Evolutionary conservation across 2,329 filamentous ascomycete species (phyloP).

Genomic region (Pestalotiopsis sp.): DNA sequence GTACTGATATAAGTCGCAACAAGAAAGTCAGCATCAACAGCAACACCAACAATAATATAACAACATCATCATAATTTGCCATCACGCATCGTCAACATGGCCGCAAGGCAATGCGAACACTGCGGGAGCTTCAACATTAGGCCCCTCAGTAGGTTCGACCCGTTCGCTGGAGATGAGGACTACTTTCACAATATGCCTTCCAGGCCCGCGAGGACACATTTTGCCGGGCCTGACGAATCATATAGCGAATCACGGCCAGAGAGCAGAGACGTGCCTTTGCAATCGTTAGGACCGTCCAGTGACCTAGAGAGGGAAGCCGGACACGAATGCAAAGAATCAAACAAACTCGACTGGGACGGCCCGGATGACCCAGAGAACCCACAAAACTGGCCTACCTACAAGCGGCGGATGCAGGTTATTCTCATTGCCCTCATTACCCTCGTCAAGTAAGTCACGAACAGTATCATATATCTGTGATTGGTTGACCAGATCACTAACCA

Average conservation of each 20-base stretch:
- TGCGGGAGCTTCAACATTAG: too few relatives aligned
- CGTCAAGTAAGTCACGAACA: not conserved
- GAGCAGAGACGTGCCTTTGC: not conserved
- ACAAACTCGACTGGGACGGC: conserved; percentile 2
- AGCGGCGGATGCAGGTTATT: not conserved
- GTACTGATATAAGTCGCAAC: too few relatives aligned
- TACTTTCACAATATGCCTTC: too few relatives aligned
- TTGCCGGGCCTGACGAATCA: not conserved
- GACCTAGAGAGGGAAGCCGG: not conserved
- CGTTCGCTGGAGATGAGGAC: too few relatives aligned
- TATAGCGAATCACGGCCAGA: not conserved
- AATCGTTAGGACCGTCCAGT: not conserved
- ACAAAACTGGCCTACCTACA: not conserved
- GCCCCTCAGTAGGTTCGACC: too few relatives aligned
- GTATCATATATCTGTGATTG: not conserved
- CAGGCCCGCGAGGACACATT: too few relatives aligned
- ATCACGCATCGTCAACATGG: too few relatives aligned
- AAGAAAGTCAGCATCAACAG: too few relatives aligned
- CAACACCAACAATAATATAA: too few relatives aligned
- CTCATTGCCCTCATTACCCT: not conserved
- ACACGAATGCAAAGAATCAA: not conserved
- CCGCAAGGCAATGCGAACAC: too few relatives aligned
- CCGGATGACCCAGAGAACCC: not conserved
- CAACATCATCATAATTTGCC: too few relatives aligned
- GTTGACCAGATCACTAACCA: not conserved